Evolutionary conservation across 2,329 filamentous ascomycete species (phyloP).

Genomic region (Aulographum hederae): DNA sequence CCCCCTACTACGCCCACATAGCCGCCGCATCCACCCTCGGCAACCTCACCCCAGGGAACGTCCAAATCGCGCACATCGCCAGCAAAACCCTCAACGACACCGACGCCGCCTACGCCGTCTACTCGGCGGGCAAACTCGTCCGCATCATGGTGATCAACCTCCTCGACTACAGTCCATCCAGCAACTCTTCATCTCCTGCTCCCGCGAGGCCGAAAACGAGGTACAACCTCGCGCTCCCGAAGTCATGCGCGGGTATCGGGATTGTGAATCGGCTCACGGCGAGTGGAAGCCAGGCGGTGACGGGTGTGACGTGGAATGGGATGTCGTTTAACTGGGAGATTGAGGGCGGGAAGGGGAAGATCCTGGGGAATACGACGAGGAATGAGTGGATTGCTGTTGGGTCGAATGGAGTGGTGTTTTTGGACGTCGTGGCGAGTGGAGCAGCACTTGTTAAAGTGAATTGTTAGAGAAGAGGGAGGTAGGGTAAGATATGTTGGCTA

Average conservation of each 20-base stretch:
- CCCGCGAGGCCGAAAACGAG: constrained; percentile 13
- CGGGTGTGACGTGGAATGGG: constrained; percentile 42
- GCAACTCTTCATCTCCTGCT: constrained; percentile 12
- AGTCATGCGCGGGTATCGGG: constrained; percentile 8
- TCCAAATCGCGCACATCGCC: constrained; percentile 31
- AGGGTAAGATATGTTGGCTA: too few species aligned
- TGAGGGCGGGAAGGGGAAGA: constrained; percentile 32
- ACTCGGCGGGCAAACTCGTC: constrained; percentile 24
- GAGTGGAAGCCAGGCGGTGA: constrained; percentile 45
- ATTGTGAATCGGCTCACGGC: constrained; percentile 34
- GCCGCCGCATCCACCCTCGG: not conserved
- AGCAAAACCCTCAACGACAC: constrained; percentile 12
- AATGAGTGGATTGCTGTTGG: too few species aligned
- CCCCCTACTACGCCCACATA: constrained; percentile 1
- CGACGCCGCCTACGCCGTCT: constrained; percentile 33
- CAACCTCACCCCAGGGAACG: constrained; percentile 11
- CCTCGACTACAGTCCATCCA: constrained; percentile 13
- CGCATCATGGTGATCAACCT: constrained; percentile 40
- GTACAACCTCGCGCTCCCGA: constrained; percentile 26
- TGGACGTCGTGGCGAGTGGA: too few species aligned
- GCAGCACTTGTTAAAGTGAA: too few species aligned
- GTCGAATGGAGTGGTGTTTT: too few species aligned
- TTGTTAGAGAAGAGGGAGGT: too few species aligned
- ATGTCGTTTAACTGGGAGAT: constrained; percentile 44
- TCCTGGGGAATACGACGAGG: constrained; percentile 35